Evolutionary conservation across 2,329 filamentous ascomycete genomes (phyloP).

Genomic region (Hypoxylon sp.): DNA sequence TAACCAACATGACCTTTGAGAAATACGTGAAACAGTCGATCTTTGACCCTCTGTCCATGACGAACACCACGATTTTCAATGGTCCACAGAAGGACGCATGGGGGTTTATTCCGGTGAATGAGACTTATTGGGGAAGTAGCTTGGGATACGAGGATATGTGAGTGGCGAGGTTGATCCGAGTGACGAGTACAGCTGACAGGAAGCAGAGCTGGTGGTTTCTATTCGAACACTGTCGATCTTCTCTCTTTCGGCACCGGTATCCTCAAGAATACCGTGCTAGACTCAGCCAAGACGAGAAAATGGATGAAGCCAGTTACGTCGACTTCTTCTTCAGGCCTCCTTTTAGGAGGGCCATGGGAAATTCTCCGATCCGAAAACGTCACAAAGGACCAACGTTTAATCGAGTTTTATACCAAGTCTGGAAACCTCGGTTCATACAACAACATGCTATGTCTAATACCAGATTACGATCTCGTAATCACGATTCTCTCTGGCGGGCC

Average conservation of each 20-base stretch:
- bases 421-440: constrained; percentile 52
- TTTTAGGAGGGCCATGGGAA: constrained; percentile 54
- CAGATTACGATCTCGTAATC: constrained; percentile 52
- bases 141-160: constrained; percentile 49
- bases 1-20: constrained; percentile 45
- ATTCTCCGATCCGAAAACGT: constrained; percentile 51
- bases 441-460: constrained; percentile 50
- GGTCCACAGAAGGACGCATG: constrained; percentile 39
- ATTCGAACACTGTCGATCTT: constrained; percentile 50
- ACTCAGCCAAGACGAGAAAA: constrained; percentile 43
- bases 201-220: constrained; percentile 46
- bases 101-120: constrained; percentile 47
- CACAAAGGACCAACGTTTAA: constrained; percentile 48
- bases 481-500: constrained; percentile 47
- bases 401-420: constrained; percentile 54
- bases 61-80: constrained; percentile 46
- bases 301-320: constrained; percentile 50
- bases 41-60: constrained; percentile 44
- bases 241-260: constrained; percentile 47
- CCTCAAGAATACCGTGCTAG: constrained; percentile 45
- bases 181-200: constrained; percentile 8
- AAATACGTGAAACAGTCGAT: constrained; percentile 44
- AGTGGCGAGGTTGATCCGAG: constrained; percentile 10
- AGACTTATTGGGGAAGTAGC: constrained; percentile 44
- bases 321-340: constrained; percentile 48